These are phyloP conservation scores for Cryptococcus neoformans DNA, from an alignment of 1,284 basidiomycete species.

Conservation along the genomic window DNA sequence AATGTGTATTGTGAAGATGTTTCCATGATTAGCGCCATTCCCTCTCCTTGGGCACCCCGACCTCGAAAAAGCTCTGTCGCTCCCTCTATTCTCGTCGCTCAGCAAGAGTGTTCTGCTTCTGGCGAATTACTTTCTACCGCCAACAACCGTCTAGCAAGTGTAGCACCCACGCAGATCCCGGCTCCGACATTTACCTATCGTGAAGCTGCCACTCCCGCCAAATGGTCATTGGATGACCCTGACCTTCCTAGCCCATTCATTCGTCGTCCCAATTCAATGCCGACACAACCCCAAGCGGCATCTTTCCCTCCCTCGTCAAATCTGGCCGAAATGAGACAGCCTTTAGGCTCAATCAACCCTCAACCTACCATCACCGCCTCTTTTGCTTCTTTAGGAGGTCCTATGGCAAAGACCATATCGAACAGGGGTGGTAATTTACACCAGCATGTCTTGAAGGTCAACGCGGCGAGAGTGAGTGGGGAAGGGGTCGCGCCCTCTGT, in stretches of 20 bases:
- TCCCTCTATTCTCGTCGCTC: slow-evolving; percentile 5
- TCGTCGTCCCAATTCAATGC: slow-evolving; percentile 16
- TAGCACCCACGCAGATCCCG: slow-evolving; percentile 35
- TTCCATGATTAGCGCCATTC: slow-evolving; percentile 36
- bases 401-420: slow-evolving; percentile 15
- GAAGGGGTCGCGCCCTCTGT: slow-evolving; percentile 5
- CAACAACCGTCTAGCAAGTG: background rate
- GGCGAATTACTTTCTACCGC: background rate
- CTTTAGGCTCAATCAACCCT: slow-evolving; percentile 17
- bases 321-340: slow-evolving; percentile 3
- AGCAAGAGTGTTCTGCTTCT: background rate
- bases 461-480: slow-evolving; percentile 20
- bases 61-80: slow-evolving; percentile 25
- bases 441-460: slow-evolving; percentile 29
- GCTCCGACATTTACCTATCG: slow-evolving; percentile 32
- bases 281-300: background rate
- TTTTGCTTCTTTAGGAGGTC: background rate
- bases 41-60: slow-evolving; percentile 27
- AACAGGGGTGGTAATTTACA: slow-evolving; percentile 32
- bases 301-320: background rate
- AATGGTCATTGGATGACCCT: slow-evolving; percentile 40
- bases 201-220: slow-evolving; percentile 43
- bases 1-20: slow-evolving; percentile 35
- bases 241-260: slow-evolving; percentile 44
- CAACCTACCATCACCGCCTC: background rate